Evolutionary conservation across 2,329 filamentous ascomycete genomes (phyloP).

Genomic region (Ophiostoma populinum): DNA sequence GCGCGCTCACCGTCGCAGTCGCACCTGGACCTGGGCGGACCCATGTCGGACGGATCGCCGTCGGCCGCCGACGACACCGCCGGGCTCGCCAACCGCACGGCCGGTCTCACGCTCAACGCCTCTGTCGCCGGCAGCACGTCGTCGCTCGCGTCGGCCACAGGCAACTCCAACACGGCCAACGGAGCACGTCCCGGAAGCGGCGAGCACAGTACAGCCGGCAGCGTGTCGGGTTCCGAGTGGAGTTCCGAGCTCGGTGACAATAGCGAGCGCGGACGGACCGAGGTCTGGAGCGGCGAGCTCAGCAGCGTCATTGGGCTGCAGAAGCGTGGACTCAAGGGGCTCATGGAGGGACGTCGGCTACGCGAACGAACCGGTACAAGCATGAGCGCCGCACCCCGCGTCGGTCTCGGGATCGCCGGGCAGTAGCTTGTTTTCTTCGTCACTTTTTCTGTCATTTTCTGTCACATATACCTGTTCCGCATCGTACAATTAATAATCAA

Average conservation of each 20-base stretch:
- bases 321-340: constrained; percentile 74
- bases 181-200: constrained; percentile 25
- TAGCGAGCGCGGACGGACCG: constrained; percentile 31
- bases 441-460: neutral
- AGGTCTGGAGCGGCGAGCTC: constrained; percentile 66
- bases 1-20: constrained; percentile 7
- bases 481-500: no score
- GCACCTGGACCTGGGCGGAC: neutral
- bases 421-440: no score
- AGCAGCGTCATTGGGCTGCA: constrained; percentile 89
- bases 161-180: no score
- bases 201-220: constrained; percentile 31
- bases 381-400: constrained; percentile 3
- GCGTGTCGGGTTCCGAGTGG: constrained; percentile 36
- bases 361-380: constrained; percentile 46
- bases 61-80: constrained; percentile 13
- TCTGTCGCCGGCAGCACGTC: constrained; percentile 15
- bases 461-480: neutral
- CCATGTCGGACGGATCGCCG: neutral
- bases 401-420: constrained; percentile 12
- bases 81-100: constrained; percentile 19
- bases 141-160: constrained; percentile 18
- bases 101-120: constrained; percentile 32
- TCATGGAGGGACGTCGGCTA: constrained; percentile 89
- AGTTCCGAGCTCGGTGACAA: constrained; percentile 36